Evolutionary conservation across 139 green algal species (phyloP), one percentile per base, ranked within the genome.

Genomic region (Chlamydomonas eustigma): DNA sequence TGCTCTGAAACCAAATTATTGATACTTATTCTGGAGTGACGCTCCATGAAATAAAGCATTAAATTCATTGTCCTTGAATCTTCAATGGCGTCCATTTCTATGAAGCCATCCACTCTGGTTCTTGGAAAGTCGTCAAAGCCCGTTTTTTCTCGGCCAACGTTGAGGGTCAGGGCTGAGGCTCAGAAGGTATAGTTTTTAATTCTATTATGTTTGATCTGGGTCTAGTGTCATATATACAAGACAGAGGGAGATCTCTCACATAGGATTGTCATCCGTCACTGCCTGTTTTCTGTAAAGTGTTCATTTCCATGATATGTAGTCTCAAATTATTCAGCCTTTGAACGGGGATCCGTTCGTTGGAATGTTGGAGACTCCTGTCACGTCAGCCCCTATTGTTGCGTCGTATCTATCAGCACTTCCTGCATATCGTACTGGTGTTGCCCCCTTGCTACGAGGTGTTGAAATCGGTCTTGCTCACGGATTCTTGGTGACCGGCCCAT

Each of bases 391-490:
- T 50, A 80, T 95, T 37, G 93, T 99, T 0, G 91, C 93, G 3
- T 85, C 33, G 77, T 99, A 91, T 90, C 88, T 99, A 44, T 96
- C 89, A 77, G 96, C 95, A 87, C 90, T 99, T 75, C 96, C 96
- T 69, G 96, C 94, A 38, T 99, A 99, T 90, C 89, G 94, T 78
- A 96, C 89, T 64, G 90, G 89, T 39, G 96, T 99, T 39, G 88
- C 91, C 36, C 96, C 96, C 35, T 79, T 98, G 50, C 85, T 98
- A 64, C 91, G 96, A 64, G 96, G 96, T 67, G 94, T 98, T 8
- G 96, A 99, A 89, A 93, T 99, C 69, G 96, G 96, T 72, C 90
- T 99, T 18, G 93, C 92, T 0, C 96, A 99, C 87, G 96, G 96
- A 77, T 96, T 97, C 82, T 80, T 99, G 30, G 77, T 99, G 32